A percentile compares a stretch with the other conserved stretches of the same genome.
Conservation (phyloP, 2,329 filamentous ascomycete genomes). For the Colletotrichum sp. region DNA sequence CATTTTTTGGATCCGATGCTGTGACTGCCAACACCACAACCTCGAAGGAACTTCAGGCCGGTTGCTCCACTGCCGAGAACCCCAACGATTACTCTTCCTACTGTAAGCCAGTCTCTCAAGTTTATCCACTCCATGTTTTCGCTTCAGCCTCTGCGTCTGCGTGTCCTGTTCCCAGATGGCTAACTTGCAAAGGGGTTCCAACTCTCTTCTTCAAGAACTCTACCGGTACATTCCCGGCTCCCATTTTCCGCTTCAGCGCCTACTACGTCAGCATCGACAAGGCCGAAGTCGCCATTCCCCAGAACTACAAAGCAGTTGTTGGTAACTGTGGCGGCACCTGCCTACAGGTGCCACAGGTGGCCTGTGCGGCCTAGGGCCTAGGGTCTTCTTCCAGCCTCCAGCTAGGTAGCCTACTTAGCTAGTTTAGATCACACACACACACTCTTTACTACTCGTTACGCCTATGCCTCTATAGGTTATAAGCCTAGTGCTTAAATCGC, state of each 20-base stretch:
- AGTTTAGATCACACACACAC: too few species aligned
- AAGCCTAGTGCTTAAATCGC: too few species aligned
- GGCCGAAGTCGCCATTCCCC: constrained; percentile 48
- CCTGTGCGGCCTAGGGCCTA: too few species aligned
- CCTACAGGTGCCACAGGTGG: too few species aligned
- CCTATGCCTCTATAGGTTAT: too few species aligned
- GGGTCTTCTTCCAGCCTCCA: too few species aligned
- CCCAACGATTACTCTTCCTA: constrained; percentile 51
- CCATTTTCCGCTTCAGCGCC: constrained; percentile 41
- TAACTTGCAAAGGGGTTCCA: constrained; percentile 34
- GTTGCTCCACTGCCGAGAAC: constrained; percentile 49
- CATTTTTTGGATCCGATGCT: constrained; percentile 38
- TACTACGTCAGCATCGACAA: constrained; percentile 48
- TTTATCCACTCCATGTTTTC: not conserved
- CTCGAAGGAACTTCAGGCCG: constrained; percentile 36
- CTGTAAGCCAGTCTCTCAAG: constrained; percentile 30
- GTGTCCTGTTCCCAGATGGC: rapidly evolving
- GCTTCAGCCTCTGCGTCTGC: not conserved
- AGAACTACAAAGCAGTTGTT: constrained; percentile 45
- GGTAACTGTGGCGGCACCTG: constrained; percentile 28
- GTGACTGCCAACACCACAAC: constrained; percentile 32
- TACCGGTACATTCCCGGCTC: constrained; percentile 32
- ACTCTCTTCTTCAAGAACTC: constrained; percentile 40
- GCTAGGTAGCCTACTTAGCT: too few species aligned
- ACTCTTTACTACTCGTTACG: too few species aligned